Base-by-base conservation (phyloP, 1,284 basidiomycete species). In the Heterobasidion occidentale region DNA sequence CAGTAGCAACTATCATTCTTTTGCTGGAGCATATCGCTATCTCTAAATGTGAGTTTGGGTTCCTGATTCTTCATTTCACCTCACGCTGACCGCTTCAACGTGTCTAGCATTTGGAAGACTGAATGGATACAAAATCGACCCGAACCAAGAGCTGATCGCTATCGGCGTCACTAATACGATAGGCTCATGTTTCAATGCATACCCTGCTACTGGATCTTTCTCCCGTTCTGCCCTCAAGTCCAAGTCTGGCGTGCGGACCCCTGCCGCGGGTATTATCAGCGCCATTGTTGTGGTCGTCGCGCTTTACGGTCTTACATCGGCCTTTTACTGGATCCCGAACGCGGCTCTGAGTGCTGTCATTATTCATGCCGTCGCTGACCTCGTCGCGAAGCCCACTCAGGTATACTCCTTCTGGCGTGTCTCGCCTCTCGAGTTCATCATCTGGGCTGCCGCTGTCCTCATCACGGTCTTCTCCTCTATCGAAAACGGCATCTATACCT, bases 11-110 rank as follows among this genome's bases (percentile, higher is more conserved):
- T 7, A 96, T 99, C 67, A 91, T 99, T 63, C 79, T 99, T 47
- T 78, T 99, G 14, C 80, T 99, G 53, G 96, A 99, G 71, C 97
- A 99, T 74, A 98, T 99, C 61, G 90, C 95, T 51, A 99, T 98
- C 64, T 85, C 91, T 34, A 94, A 94, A 72, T 92, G 88, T 90
- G 68, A 61, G 82, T 69, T 55, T 36, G 19, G 36, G 44, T 20
- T 36, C 52, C 12, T 34, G 2, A 53, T 45, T 38, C n/a, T 45
- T 55, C 63, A 38, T 47, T 38, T 53, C 42, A 48, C 38, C 3
- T 27, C 15, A 1, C 47, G 47, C 17, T 34, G 9, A 20, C 11
- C 34, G 2, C 17, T 15, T 17, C 54, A 27, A 48, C 46, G 59
- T 70, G 27, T 5, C 27, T 5, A 90, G 92, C 94, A 0, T 99